Evolutionary conservation across 2,329 filamentous ascomycete genomes (phyloP).

Genomic region (Xylariaceae sp.): DNA sequence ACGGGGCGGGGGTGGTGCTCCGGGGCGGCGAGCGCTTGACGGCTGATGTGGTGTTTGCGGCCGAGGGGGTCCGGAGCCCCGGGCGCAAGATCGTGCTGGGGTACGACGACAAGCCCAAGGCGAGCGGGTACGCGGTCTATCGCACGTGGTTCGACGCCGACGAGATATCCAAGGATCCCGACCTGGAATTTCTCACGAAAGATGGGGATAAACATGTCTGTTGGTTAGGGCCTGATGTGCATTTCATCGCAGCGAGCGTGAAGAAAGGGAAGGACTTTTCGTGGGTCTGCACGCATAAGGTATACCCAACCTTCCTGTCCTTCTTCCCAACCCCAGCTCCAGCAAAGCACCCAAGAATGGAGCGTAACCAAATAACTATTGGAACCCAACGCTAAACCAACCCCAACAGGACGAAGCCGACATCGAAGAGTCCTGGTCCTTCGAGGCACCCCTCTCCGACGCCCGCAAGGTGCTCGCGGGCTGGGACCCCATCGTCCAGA

Average conservation of each 20-base stretch:
- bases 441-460: conserved; percentile 19
- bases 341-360: no score
- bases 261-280: conserved; percentile 48
- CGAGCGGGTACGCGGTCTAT: conserved; percentile 41
- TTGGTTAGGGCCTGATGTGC: conserved; percentile 50
- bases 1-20: conserved; percentile 19
- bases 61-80: conserved; percentile 43
- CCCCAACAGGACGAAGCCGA: conserved; percentile 20
- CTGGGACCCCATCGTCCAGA: conserved; percentile 32
- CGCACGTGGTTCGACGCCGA: conserved; percentile 41
- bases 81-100: conserved; percentile 43
- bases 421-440: conserved; percentile 20
- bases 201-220: conserved; percentile 46
- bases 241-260: conserved; percentile 48
- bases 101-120: conserved; percentile 37
- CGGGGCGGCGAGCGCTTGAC: conserved; percentile 22
- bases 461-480: conserved; percentile 27
- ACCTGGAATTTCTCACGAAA: conserved; percentile 40
- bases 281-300: conserved; percentile 51
- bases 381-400: no score
- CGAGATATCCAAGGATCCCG: conserved; percentile 39
- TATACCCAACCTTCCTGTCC: conserved; percentile 20
- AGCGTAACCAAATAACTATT: no score
- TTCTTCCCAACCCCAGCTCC: neutral
- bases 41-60: conserved; percentile 41